phyloP scores from a whole-genome alignment of 1,284 basidiomycete species.

The Austroboletus rostrupii region DNA sequence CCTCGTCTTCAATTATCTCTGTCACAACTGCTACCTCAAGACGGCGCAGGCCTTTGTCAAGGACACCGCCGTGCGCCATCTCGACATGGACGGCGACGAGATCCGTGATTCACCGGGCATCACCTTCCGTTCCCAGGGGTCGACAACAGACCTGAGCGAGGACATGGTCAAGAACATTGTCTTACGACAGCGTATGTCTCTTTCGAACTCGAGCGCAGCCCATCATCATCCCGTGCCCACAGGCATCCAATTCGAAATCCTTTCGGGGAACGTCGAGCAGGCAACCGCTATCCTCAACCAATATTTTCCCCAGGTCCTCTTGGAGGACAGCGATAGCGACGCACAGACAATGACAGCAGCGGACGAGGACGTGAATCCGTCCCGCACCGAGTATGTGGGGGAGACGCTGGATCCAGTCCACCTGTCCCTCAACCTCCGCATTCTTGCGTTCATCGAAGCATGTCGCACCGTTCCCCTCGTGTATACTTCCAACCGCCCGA shows the following conservation, averaged over 20 bases:
- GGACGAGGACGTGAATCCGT: conserved; percentile 26
- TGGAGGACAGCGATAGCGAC: conserved; percentile 23
- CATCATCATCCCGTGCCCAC: neutral
- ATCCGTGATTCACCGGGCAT: conserved; percentile 26
- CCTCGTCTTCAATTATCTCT: conserved; percentile 80
- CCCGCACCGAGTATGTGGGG: conserved; percentile 44
- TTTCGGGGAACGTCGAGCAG: conserved; percentile 66
- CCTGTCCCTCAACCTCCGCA: conserved; percentile 76
- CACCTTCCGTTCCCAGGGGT: conserved; percentile 12
- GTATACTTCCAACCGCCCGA: conserved; percentile 26
- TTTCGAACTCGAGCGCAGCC: neutral
- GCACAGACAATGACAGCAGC: neutral
- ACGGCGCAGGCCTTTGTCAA: conserved; percentile 69
- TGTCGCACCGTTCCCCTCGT: conserved; percentile 67
- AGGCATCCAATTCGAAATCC: conserved; percentile 67
- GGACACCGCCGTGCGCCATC: conserved; percentile 57
- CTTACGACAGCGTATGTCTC: conserved; percentile 52
- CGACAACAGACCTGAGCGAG: conserved; percentile 36
- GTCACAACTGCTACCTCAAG: conserved; percentile 66
- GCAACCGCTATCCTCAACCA: conserved; percentile 62
- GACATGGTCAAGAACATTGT: conserved; percentile 46
- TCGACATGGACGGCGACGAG: conserved; percentile 69
- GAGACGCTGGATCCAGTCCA: conserved; percentile 67
- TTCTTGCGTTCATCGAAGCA: conserved; percentile 79
- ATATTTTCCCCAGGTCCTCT: conserved; percentile 68